Conservation (phyloP, 1,139 yeast species). For the Candida smagusa region DNA sequence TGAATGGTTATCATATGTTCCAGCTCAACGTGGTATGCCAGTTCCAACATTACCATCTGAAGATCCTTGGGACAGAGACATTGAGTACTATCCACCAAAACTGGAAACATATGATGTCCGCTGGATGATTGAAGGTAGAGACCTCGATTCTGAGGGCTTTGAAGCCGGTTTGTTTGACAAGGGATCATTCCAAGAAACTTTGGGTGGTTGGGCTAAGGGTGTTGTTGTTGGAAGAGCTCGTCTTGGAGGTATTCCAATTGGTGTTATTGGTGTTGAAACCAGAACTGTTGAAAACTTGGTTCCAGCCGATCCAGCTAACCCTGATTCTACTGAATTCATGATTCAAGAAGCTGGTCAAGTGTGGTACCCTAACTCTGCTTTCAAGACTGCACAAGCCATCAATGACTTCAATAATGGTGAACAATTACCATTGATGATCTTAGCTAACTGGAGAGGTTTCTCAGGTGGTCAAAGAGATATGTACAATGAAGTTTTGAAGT, state of each 20-base stretch:
- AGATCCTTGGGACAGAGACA: constrained; percentile 91
- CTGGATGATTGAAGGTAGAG: constrained; percentile 89
- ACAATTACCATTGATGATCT: constrained; percentile 91
- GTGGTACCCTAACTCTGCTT: constrained; percentile 99
- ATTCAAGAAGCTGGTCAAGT: constrained; percentile 98
- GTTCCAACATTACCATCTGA: constrained; percentile 83
- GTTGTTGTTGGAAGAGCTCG: constrained; percentile 99
- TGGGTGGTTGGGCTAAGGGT: constrained; percentile 98
- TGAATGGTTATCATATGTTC: constrained; percentile 95
- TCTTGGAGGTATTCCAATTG: constrained; percentile 96
- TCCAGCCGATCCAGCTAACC: constrained; percentile 99
- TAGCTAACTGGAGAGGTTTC: constrained; percentile 99
- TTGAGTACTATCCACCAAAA: constrained; percentile 74
- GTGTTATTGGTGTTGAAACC: constrained; percentile 96
- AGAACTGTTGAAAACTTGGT: constrained; percentile 80
- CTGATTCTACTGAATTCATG: constrained; percentile 82
- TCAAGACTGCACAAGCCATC: constrained; percentile 98
- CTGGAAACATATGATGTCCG: constrained; percentile 85
- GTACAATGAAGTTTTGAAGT: constrained; percentile 96
- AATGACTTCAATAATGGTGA: constrained; percentile 97
- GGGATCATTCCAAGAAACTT: constrained; percentile 93
- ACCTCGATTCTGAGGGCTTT: constrained; percentile 59
- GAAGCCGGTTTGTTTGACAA: constrained; percentile 89
- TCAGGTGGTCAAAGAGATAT: constrained; percentile 99
- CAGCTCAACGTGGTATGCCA: constrained; percentile 85